Evolutionary conservation across 2,329 filamentous ascomycete genomes (phyloP), one percentile per base, ranked within the genome.

Genomic region (Chaetomiaceae sp.): DNA sequence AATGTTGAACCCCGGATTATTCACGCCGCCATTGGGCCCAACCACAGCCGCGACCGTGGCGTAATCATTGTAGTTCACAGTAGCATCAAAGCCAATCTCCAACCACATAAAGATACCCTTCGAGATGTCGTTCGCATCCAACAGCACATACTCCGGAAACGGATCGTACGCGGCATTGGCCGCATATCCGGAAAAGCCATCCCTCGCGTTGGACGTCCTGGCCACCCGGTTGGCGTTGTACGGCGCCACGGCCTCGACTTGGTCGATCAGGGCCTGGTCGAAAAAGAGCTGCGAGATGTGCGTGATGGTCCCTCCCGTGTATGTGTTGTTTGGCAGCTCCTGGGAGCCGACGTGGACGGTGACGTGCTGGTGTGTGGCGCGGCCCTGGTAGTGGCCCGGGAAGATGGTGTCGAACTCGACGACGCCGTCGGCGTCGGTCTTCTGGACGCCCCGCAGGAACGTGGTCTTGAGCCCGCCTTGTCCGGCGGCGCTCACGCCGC

Each of bases 391-490:
- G 21, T 49, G 47, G 10, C 47, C 47, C 20, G 47, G 47, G 29
- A 49, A 49, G 21, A 49, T 14, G 5, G 47, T 49, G 9, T 33
- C 9, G 29, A 49, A 49, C 37, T 42, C 25, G 14, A 34, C 47
- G 29, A 32, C 47, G 23, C 47, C 47, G 11, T 49, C 37, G 6
- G 6, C 18, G 37, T 49, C 37, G 5, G 47, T 49, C 37, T 33
- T 25, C 11, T 49, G 47, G 5, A 16, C 30, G 13, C 47, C 47
- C 10, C 47, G 37, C 2, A 49, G 37, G 20, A 42, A 49, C 37
- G 4, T 40, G 5, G 25, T 27, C 29, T 67, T 66, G 45, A 72
- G 57, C 1, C 69, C 71, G 48, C 61, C 61, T 63, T 70, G 49
- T 54, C 63, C 59, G 2, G 53, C 51, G 13, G 58, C 60, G 43